These are phyloP conservation scores for Scutellaria galericulata DNA, from an alignment of 257 asterid genomes.

Conservation along the genomic window DNA sequence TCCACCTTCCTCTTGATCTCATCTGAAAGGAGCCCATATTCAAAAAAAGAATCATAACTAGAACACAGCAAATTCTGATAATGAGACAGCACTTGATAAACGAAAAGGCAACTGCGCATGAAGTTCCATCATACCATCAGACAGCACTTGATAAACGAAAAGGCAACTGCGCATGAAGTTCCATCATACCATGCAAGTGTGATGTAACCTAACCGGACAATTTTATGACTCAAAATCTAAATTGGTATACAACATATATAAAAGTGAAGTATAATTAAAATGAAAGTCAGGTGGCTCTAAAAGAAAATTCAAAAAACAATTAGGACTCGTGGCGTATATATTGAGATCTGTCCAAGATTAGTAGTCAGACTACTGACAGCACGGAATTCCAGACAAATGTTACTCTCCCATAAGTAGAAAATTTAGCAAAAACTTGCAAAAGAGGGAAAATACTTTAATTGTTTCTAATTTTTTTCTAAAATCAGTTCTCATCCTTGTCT, in stretches of 20 bases:
- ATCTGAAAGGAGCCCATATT: slow-evolving; percentile 46
- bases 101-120: slow-evolving; percentile 13
- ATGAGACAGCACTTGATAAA: slow-evolving; percentile 9
- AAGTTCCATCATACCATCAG: slow-evolving; percentile 22
- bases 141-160: too few relatives aligned
- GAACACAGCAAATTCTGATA: neutral
- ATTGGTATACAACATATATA: slow-evolving; percentile 1
- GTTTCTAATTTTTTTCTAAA: slow-evolving; percentile 1
- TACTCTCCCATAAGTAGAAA: slow-evolving; percentile 15
- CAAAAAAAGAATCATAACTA: neutral
- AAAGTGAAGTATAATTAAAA: neutral
- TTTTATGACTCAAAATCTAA: slow-evolving; percentile 20
- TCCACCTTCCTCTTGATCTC: slow-evolving; percentile 76
- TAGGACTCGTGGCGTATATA: neutral
- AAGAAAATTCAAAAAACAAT: slow-evolving; percentile 13
- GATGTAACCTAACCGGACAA: neutral
- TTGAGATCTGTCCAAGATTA: neutral
- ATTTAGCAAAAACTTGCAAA: neutral
- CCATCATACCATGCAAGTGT: slow-evolving; percentile 6
- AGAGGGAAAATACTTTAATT: neutral
- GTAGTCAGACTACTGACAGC: slow-evolving; percentile 1
- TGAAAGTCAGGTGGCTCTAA: slow-evolving; percentile 5
- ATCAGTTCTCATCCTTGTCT: neutral
- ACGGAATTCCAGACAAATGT: neutral
- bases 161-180: slow-evolving; percentile 16